Base-by-base conservation (phyloP, 495 filamentous ascomycete genomes). In the Chaetomium fimeti region DNA sequence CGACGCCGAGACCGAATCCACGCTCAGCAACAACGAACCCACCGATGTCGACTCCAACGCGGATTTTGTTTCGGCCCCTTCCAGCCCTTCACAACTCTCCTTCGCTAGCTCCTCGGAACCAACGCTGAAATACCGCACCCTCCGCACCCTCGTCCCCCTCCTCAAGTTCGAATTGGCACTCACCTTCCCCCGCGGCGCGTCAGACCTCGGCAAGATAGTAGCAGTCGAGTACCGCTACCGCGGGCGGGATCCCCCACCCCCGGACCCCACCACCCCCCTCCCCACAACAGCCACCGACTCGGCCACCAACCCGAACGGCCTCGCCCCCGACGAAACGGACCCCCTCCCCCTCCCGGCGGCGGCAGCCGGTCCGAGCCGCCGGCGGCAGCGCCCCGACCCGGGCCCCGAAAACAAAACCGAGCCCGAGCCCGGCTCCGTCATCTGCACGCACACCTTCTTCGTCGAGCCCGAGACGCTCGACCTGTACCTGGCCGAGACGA, bases 391-490 rank as follows among this genome's bases (percentile, higher is more conserved):
- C 13, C 13, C 40, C 40, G 15, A 54, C 3, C 18, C 54, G 2
- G n/a, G 2, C 38, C 15, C 53, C 16, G 32, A 24, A 43, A 25
- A n/a, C 9, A 22, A 13, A 16, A 13, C 55, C 55, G 53, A 32
- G 20, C 27, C 15, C 5, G 24, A 32, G 28, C 47, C n/a, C n/a
- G 92, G 73, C 0, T 20, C 58, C 2, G 52, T 75, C 27, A 78
- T 96, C 16, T 91, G 89, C 48, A 80, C 74, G 16, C 87, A 89
- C 61, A 82, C 84, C 0, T 90, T 96, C 72, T 78, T 83, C 3
- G 90, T 91, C 64, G 87, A 93, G 65, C 82, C 82, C 3, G 72
- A 78, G 2, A 77, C 72, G 20, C 74, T 97, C 58, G 81, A 85
- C 32, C 69, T 69, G 2, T 94, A 96, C 71, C 66, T 96, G 2